phyloP scores from a whole-genome alignment of 225 moss, liverwort and hornwort species.

The Bryum argenteum region DNA sequence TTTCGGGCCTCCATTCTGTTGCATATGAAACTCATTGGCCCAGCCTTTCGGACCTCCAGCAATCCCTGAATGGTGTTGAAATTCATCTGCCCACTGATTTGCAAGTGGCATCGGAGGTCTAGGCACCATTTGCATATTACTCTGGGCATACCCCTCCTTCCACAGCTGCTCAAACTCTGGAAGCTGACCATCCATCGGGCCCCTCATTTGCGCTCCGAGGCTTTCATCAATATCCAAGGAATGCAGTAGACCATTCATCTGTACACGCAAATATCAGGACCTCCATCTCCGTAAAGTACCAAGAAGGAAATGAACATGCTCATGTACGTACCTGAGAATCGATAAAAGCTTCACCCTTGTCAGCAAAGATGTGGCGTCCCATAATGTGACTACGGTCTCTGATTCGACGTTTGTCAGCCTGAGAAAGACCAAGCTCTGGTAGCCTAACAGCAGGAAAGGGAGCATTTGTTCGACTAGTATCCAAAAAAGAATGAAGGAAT shows the following conservation, averaged over 20 bases:
- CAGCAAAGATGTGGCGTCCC: constrained; percentile 94
- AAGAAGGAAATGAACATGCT: neutral
- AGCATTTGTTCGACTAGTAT: constrained; percentile 75
- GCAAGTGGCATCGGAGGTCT: constrained; percentile 47
- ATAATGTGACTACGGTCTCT: constrained; percentile 98
- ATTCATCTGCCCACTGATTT: constrained; percentile 86
- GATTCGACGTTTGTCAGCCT: constrained; percentile 87
- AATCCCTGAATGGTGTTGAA: constrained; percentile 51
- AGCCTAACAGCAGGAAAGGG: constrained; percentile 78
- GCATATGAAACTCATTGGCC: constrained; percentile 77
- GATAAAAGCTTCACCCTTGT: constrained; percentile 82
- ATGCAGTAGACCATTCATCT: constrained; percentile 89
- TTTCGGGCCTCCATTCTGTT: constrained; percentile 53
- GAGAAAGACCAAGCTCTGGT: constrained; percentile 89
- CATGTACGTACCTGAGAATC: constrained; percentile 65
- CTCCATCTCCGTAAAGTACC: neutral
- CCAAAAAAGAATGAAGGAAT: constrained; percentile 79
- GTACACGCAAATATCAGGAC: constrained; percentile 29
- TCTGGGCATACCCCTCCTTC: constrained; percentile 85
- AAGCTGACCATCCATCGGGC: constrained; percentile 72
- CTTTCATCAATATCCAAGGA: constrained; percentile 90
- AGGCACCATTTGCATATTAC: constrained; percentile 37
- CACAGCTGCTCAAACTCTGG: constrained; percentile 90
- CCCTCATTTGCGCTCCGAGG: constrained; percentile 54
- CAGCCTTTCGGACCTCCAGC: constrained; percentile 55